Conservation (phyloP, 73 alveolate species). For the Effrenium voratum region DNA sequence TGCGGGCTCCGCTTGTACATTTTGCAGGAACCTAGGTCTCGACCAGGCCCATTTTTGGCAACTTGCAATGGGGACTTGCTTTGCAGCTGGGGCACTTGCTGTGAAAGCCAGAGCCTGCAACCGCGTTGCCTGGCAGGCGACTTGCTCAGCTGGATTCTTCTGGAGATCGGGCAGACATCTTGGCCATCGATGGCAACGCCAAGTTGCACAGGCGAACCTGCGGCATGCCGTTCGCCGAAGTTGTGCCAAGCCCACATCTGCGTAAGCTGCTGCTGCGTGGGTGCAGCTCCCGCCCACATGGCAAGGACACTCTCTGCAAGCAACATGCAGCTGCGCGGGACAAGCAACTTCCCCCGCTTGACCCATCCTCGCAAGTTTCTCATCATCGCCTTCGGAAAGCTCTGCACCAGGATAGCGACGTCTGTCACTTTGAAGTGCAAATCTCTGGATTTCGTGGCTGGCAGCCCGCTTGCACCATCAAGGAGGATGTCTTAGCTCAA, state of each 20-base stretch:
- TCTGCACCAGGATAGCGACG: background rate
- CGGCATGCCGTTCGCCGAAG: background rate
- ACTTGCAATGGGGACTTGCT: too few relatives aligned
- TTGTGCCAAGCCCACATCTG: background rate
- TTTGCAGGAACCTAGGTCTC: too few relatives aligned
- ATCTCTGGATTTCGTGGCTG: background rate
- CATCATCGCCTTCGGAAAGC: background rate
- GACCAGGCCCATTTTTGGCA: too few relatives aligned
- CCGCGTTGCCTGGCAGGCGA: background rate
- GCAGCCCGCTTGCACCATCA: slow-evolving; percentile 43
- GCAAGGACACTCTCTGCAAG: slow-evolving; percentile 38
- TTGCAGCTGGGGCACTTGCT: too few relatives aligned
- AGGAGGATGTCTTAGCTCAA: background rate
- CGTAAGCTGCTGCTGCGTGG: slow-evolving; percentile 11
- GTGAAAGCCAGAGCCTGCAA: too few relatives aligned
- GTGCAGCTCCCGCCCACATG: background rate
- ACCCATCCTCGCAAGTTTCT: background rate
- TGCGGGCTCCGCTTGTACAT: too few relatives aligned
- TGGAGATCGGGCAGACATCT: background rate
- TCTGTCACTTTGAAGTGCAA: background rate
- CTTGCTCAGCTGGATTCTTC: background rate
- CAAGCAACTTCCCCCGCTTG: background rate
- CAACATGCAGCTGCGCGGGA: slow-evolving; percentile 13
- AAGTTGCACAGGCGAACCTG: background rate
- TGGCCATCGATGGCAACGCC: background rate